Evolutionary conservation across 2,329 filamentous ascomycete genomes (phyloP).

Genomic region (Colletotrichum sp.): DNA sequence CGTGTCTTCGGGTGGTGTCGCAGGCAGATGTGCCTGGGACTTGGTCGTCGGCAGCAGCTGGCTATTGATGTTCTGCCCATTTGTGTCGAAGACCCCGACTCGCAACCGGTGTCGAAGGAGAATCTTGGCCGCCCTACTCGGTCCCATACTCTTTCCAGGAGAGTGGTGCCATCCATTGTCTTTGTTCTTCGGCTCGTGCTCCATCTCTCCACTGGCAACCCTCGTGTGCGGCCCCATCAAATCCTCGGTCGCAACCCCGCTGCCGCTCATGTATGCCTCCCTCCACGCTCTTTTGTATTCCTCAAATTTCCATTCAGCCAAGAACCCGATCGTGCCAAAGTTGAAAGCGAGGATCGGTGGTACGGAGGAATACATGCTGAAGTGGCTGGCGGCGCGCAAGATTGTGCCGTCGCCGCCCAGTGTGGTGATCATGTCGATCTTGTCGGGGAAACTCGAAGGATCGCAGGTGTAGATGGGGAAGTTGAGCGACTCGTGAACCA

Average conservation of each 20-base stretch:
- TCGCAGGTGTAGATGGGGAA: slow-evolving; percentile 74
- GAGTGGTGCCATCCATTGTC: slow-evolving; percentile 70
- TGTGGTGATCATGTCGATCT: slow-evolving; percentile 88
- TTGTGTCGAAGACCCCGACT: slow-evolving; percentile 80
- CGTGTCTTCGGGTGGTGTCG: slow-evolving; percentile 25
- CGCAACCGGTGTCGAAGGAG: slow-evolving; percentile 86
- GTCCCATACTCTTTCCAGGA: slow-evolving; percentile 82
- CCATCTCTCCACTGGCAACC: slow-evolving; percentile 32
- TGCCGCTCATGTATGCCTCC: slow-evolving; percentile 86
- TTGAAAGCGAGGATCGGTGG: slow-evolving; percentile 94
- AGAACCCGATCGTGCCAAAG: slow-evolving; percentile 94
- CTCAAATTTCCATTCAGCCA: slow-evolving; percentile 95
- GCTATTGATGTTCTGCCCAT: slow-evolving; percentile 65
- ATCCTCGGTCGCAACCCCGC: slow-evolving; percentile 54
- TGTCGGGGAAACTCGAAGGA: slow-evolving; percentile 67
- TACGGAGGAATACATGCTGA: slow-evolving; percentile 80
- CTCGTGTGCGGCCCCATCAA: slow-evolving; percentile 45
- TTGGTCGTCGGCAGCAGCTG: slow-evolving; percentile 49
- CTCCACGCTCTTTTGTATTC: slow-evolving; percentile 93
- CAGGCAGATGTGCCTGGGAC: slow-evolving; percentile 37
- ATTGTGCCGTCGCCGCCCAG: slow-evolving; percentile 95
- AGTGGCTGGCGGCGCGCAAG: slow-evolving; percentile 75
- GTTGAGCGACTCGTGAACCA: slow-evolving; percentile 72
- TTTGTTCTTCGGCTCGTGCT: slow-evolving; percentile 23
- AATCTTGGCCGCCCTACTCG: slow-evolving; percentile 76